phyloP scores from a whole-genome alignment of 1,139 yeast genomes.

The Nematodospora anomalae region DNA sequence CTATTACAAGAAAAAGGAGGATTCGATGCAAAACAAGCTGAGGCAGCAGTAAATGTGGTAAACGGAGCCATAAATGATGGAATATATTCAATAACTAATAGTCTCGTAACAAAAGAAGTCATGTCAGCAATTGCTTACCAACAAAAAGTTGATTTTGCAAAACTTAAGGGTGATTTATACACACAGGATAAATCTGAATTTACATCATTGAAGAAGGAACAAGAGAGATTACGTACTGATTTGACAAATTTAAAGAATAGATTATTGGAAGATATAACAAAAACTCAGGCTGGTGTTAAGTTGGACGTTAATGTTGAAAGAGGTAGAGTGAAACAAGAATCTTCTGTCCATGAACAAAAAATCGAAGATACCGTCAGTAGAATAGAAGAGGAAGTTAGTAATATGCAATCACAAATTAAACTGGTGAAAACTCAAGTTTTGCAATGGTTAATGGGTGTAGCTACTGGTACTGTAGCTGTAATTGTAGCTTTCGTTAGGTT shows the following conservation, averaged over 20 bases:
- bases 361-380: slow-evolving; percentile 93
- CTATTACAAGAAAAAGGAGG: slow-evolving; percentile 67
- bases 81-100: slow-evolving; percentile 68
- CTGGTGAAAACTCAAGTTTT: slow-evolving; percentile 92
- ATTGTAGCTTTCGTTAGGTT: slow-evolving; percentile 87
- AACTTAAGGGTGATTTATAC: slow-evolving; percentile 85
- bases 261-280: slow-evolving; percentile 88
- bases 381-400: slow-evolving; percentile 92
- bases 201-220: slow-evolving; percentile 79
- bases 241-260: slow-evolving; percentile 82
- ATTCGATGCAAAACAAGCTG: slow-evolving; percentile 74
- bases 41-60: slow-evolving; percentile 74
- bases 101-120: slow-evolving; percentile 78
- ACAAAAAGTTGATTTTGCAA: slow-evolving; percentile 95
- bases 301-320: slow-evolving; percentile 89
- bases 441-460: slow-evolving; percentile 98
- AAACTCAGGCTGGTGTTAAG: slow-evolving; percentile 86
- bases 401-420: slow-evolving; percentile 92
- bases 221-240: slow-evolving; percentile 81
- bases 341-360: slow-evolving; percentile 87
- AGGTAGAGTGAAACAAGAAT: slow-evolving; percentile 93
- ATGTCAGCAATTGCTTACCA: slow-evolving; percentile 85
- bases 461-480: slow-evolving; percentile 95
- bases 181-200: slow-evolving; percentile 87
- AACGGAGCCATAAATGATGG: slow-evolving; percentile 82